Conservation (phyloP, 2,329 filamentous ascomycete genomes). For the Sclerotinia nivalis region DNA sequence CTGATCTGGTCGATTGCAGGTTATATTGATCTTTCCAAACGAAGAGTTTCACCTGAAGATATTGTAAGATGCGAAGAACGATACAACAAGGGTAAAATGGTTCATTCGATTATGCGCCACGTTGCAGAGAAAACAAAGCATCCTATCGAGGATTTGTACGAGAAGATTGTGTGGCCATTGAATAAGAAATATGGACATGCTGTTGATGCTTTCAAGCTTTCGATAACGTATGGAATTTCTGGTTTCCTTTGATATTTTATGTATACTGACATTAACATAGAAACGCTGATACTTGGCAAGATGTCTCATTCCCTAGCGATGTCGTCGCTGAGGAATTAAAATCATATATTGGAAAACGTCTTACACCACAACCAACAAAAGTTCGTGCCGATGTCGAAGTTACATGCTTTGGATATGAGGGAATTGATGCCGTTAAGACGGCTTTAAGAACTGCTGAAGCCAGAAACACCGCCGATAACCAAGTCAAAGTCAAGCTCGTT, state of each 20-base stretch:
- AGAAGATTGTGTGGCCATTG: constrained; percentile 93
- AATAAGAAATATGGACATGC: constrained; percentile 97
- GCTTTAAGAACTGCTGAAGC: constrained; percentile 90
- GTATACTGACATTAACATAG: constrained; percentile 47
- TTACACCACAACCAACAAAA: constrained; percentile 98
- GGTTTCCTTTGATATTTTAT: constrained; percentile 12
- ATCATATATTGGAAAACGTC: constrained; percentile 93
- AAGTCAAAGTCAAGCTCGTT: constrained; percentile 98
- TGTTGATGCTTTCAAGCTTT: constrained; percentile 97
- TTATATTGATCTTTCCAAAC: constrained; percentile 98
- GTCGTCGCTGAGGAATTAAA: constrained; percentile 86
- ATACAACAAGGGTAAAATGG: constrained; percentile 99
- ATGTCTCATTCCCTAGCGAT: constrained; percentile 84
- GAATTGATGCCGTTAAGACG: constrained; percentile 96
- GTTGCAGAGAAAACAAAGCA: constrained; percentile 95
- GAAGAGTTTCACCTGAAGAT: constrained; percentile 95
- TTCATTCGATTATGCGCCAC: constrained; percentile 98
- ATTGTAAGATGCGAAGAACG: constrained; percentile 98
- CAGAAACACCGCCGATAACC: constrained; percentile 85
- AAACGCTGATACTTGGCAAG: constrained; percentile 94
- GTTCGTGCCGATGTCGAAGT: constrained; percentile 97
- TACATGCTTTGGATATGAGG: constrained; percentile 92
- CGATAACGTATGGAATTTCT: constrained; percentile 73
- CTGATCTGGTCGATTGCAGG: constrained; percentile 48
- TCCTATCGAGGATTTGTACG: constrained; percentile 93